Base-by-base conservation (phyloP, 1,284 basidiomycete species). In the Fomitopsis betulina region DNA sequence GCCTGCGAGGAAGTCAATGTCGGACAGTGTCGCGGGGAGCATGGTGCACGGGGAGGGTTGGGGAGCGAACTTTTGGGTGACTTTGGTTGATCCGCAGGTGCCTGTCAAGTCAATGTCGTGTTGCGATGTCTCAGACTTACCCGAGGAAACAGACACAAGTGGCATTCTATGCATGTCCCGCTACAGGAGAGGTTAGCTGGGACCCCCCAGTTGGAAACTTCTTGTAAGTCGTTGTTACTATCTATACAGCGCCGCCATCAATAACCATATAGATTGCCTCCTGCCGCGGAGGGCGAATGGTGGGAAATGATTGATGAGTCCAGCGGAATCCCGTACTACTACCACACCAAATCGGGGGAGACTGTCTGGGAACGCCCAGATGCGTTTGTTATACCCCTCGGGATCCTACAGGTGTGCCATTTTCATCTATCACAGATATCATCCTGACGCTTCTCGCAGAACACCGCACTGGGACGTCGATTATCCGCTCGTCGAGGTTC, bases 131-230 rank as follows among this genome's bases (percentile, higher is more conserved):
- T 33, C 35, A 15, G 55, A 45, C 43, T 56, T 42, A 53, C 37
- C 27, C 57, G 38, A 54, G 39, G 58, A 57, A n/a, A 35, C 67
- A 94, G 90, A 91, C 87, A 12, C 84, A 86, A 67, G 83, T 86
- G 6, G 84, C 88, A 23, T 97, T 97, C 76, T 98, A 89, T 72
- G 94, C 94, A 19, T 96, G 94, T 73, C 95, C 95, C 40, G 85
- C 93, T 0, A 91, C 92, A 19, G 94, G 94, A 12, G 86, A 96
- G 70, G 93, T 94, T 59, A 90, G 89, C 67, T 97, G 94, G 94
- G 90, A 94, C 67, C 86, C 93, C 3, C 94, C 94, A 5, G 81
- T 87, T n/a, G 93, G 94, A 15, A 88, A 91, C 55, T 94, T 94
- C 70, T 87, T 96, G 89, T 91, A 70, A 72, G 85, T 77, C 15